phyloP scores from a whole-genome alignment of 345 rosid genomes.

The Gossypium mustelinum region DNA sequence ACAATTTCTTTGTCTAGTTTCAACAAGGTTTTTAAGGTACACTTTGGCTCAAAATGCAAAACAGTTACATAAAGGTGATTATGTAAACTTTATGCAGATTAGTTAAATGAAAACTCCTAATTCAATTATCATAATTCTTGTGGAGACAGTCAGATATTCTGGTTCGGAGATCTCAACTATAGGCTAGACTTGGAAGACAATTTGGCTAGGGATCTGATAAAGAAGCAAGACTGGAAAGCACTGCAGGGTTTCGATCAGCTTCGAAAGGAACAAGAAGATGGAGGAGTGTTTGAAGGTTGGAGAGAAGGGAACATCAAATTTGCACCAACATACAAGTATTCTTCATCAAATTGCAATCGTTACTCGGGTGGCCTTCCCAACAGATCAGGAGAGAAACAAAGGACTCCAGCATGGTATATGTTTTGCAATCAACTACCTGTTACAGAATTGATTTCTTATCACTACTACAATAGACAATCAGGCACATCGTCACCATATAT shows the following conservation, averaged over 20 bases:
- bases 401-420: constrained; percentile 71
- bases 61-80: background rate
- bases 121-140: constrained; percentile 6
- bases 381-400: constrained; percentile 60
- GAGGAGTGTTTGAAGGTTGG: constrained; percentile 72
- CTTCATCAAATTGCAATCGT: constrained; percentile 49
- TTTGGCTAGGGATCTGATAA: constrained; percentile 48
- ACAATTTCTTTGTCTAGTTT: background rate
- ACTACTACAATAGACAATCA: background rate
- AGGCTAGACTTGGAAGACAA: constrained; percentile 55
- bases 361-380: constrained; percentile 48
- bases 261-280: constrained; percentile 46
- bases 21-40: background rate
- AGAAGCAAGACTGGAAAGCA: constrained; percentile 57
- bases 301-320: constrained; percentile 60
- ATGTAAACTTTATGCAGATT: background rate
- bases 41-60: background rate
- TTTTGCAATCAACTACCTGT: background rate
- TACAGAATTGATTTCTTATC: background rate
- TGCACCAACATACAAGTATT: constrained; percentile 73
- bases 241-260: constrained; percentile 68
- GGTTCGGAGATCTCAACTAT: constrained; percentile 82
- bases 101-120: background rate
- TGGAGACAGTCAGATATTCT: constrained; percentile 56
- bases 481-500: background rate